These are phyloP conservation scores for Hyparrhenia diplandra DNA, from an alignment of 176 grass and related monocot species.

Conservation along the genomic window DNA sequence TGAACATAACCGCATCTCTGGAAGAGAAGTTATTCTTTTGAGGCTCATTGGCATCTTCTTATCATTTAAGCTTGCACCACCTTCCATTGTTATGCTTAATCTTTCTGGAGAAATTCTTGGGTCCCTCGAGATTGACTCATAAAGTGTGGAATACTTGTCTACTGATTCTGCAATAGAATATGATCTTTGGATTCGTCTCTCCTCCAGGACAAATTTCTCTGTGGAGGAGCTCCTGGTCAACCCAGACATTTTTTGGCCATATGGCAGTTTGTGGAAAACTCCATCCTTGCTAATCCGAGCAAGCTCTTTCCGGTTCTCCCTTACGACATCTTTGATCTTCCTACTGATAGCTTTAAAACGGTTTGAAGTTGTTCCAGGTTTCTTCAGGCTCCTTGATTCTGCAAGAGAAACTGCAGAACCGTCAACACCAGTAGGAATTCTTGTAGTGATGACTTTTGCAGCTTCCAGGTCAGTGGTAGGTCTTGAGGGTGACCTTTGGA, in stretches of 20 bases:
- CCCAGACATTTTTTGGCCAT: constrained; percentile 44
- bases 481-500: constrained; percentile 27
- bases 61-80: not conserved
- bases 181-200: constrained; percentile 51
- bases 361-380: constrained; percentile 31
- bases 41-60: constrained; percentile 25
- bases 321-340: constrained; percentile 63
- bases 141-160: constrained; percentile 58
- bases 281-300: constrained; percentile 62
- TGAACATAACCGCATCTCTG: constrained; percentile 43
- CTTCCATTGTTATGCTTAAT: constrained; percentile 16
- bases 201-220: constrained; percentile 32
- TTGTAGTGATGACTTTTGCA: constrained; percentile 35
- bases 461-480: constrained; percentile 13
- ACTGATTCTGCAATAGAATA: constrained; percentile 66
- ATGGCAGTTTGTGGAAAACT: constrained; percentile 60
- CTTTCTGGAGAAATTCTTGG: constrained; percentile 23
- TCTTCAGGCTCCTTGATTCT: constrained; percentile 39
- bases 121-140: constrained; percentile 45
- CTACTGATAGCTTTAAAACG: constrained; percentile 49
- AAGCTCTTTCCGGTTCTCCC: constrained; percentile 51
- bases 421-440: constrained; percentile 33
- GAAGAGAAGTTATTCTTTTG: constrained; percentile 70
- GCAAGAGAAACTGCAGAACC: constrained; percentile 17
- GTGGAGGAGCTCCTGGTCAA: constrained; percentile 25